phyloP scores from a whole-genome alignment of 2,329 filamentous ascomycete species.

The Ophiostoma himal-ulmi region DNA sequence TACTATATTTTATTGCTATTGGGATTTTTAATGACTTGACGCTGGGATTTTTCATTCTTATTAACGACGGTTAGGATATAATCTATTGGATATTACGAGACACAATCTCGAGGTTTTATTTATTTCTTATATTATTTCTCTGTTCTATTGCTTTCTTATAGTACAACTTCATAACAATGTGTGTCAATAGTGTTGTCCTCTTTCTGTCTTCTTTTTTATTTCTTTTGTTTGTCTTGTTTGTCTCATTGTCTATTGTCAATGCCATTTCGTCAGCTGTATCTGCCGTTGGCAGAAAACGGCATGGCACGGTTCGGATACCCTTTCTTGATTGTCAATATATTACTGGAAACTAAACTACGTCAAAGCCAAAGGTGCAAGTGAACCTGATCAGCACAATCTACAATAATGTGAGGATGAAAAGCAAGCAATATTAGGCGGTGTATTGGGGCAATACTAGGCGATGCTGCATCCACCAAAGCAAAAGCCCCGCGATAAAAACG shows the following conservation, averaged over 20 bases:
- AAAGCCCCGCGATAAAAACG: neutral
- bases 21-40: constrained; percentile 14
- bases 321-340: neutral
- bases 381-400: too few species aligned
- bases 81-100: neutral
- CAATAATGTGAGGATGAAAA: neutral
- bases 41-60: constrained; percentile 1
- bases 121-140: neutral
- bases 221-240: neutral
- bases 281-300: neutral
- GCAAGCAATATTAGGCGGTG: constrained; percentile 6
- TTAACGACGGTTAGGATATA: constrained; percentile 14
- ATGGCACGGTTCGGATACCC: neutral
- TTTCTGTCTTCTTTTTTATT: neutral
- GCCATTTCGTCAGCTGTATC: neutral
- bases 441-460: constrained; percentile 10
- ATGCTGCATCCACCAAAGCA: neutral
- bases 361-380: neutral
- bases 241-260: neutral
- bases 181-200: neutral
- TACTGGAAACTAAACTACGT: neutral
- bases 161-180: neutral
- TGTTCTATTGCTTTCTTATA: neutral
- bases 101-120: constrained; percentile 15
- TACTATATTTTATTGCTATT: constrained; percentile 18